Evolutionary conservation across 768 basidiomycete species (phyloP).

Genomic region (Lyophyllum decastes): DNA sequence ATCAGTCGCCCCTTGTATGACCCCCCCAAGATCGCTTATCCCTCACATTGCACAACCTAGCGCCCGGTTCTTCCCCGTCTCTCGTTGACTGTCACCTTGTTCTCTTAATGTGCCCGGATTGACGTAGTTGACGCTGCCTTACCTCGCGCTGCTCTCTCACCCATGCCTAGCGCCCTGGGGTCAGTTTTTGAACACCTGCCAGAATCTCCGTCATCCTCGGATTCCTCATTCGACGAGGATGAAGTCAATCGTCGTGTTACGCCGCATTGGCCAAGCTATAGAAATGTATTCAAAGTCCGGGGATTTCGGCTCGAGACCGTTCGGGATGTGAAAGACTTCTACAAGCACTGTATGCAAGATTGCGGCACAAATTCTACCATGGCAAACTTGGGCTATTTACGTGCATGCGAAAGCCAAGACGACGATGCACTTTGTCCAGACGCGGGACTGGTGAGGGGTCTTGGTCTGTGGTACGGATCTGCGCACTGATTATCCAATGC

Average conservation of each 20-base stretch:
- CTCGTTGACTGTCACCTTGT: neutral
- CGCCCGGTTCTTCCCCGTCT: neutral
- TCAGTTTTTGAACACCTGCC: slow-evolving; percentile 27
- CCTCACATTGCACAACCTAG: neutral
- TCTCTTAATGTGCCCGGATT: neutral
- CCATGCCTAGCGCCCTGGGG: slow-evolving; percentile 25
- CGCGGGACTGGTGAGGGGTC: slow-evolving; percentile 65
- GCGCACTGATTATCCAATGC: slow-evolving; percentile 11
- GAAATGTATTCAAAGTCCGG: slow-evolving; percentile 41
- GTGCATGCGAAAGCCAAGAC: slow-evolving; percentile 34
- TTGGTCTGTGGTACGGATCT: neutral
- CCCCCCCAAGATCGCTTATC: neutral
- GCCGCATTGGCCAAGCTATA: slow-evolving; percentile 65
- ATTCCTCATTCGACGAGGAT: slow-evolving; percentile 58
- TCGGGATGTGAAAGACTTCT: slow-evolving; percentile 63
- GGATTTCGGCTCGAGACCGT: slow-evolving; percentile 72
- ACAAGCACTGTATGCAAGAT: slow-evolving; percentile 29
- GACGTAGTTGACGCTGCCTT: neutral
- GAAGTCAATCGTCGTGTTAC: slow-evolving; percentile 58
- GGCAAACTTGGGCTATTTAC: slow-evolving; percentile 32
- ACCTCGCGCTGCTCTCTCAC: neutral
- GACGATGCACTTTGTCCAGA: slow-evolving; percentile 71
- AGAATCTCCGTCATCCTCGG: slow-evolving; percentile 45
- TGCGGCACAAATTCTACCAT: slow-evolving; percentile 3
- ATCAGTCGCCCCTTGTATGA: neutral